Base-by-base conservation (phyloP, 2,329 filamentous ascomycete genomes). In the Hymenoscyphus repandus region DNA sequence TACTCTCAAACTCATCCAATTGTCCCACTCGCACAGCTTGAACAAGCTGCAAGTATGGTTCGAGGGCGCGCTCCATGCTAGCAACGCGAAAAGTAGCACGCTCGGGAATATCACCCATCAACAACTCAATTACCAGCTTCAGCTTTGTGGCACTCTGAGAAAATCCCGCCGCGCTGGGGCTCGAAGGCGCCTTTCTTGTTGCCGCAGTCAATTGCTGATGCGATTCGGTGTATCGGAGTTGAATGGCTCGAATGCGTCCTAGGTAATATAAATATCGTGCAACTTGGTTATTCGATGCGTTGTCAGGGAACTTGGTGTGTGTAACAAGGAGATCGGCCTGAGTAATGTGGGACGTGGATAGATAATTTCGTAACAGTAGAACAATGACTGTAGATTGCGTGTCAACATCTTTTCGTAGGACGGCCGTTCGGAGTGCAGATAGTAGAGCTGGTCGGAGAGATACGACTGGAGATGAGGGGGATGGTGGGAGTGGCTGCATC, bases 91-190 rank as follows among this genome's bases (percentile, higher is more conserved):
- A 99, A 50, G 92, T 86, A 13, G 90, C 87, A 53, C 93, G 88
- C 65, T 97, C 92, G 30, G 93, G 93, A 60, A 99, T 99, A 66
- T 99, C 93, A 58, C 93, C 93, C 93, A 99, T 99, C 57, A 99
- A 74, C 54, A 99, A 77, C 75, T 99, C 92, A 11, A 99, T 93
- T 17, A 99, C 90, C 39, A 97, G 82, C 58, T 97, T 76, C n/a
- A 97, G 80, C 78, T 99, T 99, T 58, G 89, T 95, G 0, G 93
- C 92, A 36, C 90, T 91, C 71, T 96, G 93, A 60, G 95, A 91
- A 71, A 99, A 99, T 41, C 93, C 92, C 40, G 90, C 85, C 4
- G 93, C 93, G 60, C 89, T 91, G 58, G 84, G 82, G 67, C 87
- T 93, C 18, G 90, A 90, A 0, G 93, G 93, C 6, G 93, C 91